These are phyloP conservation scores for Entomophthora muscae DNA, from an alignment of 371 early-diverging fungal species.

Conservation along the genomic window DNA sequence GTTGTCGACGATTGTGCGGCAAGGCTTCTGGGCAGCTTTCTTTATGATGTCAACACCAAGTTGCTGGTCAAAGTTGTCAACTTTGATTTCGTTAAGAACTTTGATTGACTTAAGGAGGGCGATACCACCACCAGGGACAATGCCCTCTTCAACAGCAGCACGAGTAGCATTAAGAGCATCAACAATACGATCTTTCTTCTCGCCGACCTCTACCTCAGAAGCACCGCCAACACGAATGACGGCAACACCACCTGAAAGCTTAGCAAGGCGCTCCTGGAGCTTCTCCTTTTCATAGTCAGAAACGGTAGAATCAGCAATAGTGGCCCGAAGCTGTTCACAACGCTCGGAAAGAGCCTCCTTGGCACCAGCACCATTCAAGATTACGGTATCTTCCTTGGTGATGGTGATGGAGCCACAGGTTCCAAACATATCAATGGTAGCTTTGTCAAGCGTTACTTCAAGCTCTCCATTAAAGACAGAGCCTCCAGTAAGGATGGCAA, in stretches of 20 bases:
- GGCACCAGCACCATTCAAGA: slow-evolving; percentile 77
- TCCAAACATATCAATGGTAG: slow-evolving; percentile 79
- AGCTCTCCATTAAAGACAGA: slow-evolving; percentile 92
- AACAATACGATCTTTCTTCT: slow-evolving; percentile 97
- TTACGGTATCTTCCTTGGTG: slow-evolving; percentile 95
- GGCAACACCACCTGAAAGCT: slow-evolving; percentile 93
- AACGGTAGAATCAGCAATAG: slow-evolving; percentile 57
- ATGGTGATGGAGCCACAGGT: slow-evolving; percentile 70
- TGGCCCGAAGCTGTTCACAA: slow-evolving; percentile 87
- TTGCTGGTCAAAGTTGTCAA: slow-evolving; percentile 92
- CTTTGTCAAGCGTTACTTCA: slow-evolving; percentile 87
- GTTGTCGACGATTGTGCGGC: slow-evolving; percentile 85
- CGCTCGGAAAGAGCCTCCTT: slow-evolving; percentile 76
- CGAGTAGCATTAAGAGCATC: slow-evolving; percentile 96
- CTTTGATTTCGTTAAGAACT: slow-evolving; percentile 54
- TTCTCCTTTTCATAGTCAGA: slow-evolving; percentile 96
- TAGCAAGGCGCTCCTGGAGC: slow-evolving; percentile 95
- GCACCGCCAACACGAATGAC: slow-evolving; percentile 95
- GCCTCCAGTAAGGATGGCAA: slow-evolving; percentile 85
- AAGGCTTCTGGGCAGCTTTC: slow-evolving; percentile 82
- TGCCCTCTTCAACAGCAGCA: slow-evolving; percentile 97
- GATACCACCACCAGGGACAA: slow-evolving; percentile 94
- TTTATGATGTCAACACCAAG: slow-evolving; percentile 88
- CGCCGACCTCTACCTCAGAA: slow-evolving; percentile 96
- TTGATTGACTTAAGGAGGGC: slow-evolving; percentile 85